Conservation (phyloP, 169 alveolate genomes). For the Eimeria sp. region DNA sequence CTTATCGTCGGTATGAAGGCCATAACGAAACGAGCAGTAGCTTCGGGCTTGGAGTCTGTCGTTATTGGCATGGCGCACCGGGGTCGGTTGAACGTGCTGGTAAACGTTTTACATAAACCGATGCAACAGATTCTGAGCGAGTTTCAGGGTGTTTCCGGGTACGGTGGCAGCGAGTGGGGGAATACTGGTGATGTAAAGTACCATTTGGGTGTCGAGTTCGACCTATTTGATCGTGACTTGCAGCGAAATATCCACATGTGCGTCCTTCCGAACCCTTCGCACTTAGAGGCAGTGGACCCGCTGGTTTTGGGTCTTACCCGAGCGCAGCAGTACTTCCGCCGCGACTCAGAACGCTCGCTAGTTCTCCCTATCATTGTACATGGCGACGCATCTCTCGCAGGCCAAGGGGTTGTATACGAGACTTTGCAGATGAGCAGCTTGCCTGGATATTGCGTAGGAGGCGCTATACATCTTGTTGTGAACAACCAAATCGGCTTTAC, state of each 20-base stretch:
- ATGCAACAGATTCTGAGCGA: constrained; percentile 94
- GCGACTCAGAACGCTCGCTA: constrained; percentile 81
- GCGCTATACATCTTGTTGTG: constrained; percentile 88
- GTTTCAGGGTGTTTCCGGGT: constrained; percentile 90
- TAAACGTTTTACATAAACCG: constrained; percentile 95
- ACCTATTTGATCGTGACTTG: constrained; percentile 87
- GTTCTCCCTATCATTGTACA: constrained; percentile 95
- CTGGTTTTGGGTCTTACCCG: constrained; percentile 96
- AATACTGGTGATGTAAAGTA: constrained; percentile 97
- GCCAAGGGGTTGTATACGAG: constrained; percentile 98
- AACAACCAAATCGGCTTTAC: constrained; percentile 98
- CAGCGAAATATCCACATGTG: constrained; percentile 89
- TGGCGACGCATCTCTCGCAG: constrained; percentile 98
- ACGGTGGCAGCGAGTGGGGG: constrained; percentile 87
- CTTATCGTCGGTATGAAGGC: constrained; percentile 92
- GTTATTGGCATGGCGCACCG: constrained; percentile 98
- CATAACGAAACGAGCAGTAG: constrained; percentile 82
- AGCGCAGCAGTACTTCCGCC: constrained; percentile 92
- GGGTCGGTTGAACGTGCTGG: constrained; percentile 96
- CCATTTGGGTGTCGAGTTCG: constrained; percentile 94
- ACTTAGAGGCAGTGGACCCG: constrained; percentile 97
- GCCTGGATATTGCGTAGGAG: constrained; percentile 89
- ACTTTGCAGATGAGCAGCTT: constrained; percentile 95
- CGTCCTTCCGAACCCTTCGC: constrained; percentile 96
- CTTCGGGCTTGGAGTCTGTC: constrained; percentile 91